Percentiles rank a stretch among this genome's conserved stretches.
Conservation (phyloP, 2,329 filamentous ascomycete genomes). For the Davidsoniella eucalypti region DNA sequence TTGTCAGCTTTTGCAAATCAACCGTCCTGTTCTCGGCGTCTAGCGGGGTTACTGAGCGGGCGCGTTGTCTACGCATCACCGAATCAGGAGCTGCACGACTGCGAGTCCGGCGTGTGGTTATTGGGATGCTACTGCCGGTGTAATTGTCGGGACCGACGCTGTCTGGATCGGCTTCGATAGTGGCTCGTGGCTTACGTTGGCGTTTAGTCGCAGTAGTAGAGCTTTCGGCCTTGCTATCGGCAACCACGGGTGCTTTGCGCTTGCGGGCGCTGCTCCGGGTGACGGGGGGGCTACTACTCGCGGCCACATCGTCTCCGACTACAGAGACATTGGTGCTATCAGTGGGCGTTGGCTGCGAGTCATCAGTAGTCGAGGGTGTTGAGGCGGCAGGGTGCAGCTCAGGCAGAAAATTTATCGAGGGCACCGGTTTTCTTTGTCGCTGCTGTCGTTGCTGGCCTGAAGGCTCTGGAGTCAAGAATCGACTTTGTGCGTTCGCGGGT, state of each 20-base stretch:
- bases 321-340: conserved; percentile 7
- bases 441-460: neutral
- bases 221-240: neutral
- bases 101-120: conserved; percentile 15
- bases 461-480: neutral
- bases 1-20: conserved; percentile 49
- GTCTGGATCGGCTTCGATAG: conserved; percentile 9
- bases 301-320: neutral
- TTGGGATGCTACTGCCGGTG: conserved; percentile 13
- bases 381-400: conserved; percentile 9
- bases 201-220: conserved; percentile 4
- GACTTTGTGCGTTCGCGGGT: neutral
- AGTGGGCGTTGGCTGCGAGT: conserved; percentile 9
- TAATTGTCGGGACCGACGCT: conserved; percentile 13
- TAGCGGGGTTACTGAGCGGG: conserved; percentile 41
- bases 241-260: no score
- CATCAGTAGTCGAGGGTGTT: conserved; percentile 7
- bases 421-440: neutral
- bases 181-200: conserved; percentile 18
- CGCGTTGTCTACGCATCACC: conserved; percentile 18
- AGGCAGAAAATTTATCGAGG: conserved; percentile 7
- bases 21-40: conserved; percentile 46
- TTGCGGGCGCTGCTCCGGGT: neutral
- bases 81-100: neutral
- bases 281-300: neutral